These are phyloP conservation scores for Fusarium sp. DNA, from an alignment of 2,329 filamentous ascomycete species.

Conservation along the genomic window DNA sequence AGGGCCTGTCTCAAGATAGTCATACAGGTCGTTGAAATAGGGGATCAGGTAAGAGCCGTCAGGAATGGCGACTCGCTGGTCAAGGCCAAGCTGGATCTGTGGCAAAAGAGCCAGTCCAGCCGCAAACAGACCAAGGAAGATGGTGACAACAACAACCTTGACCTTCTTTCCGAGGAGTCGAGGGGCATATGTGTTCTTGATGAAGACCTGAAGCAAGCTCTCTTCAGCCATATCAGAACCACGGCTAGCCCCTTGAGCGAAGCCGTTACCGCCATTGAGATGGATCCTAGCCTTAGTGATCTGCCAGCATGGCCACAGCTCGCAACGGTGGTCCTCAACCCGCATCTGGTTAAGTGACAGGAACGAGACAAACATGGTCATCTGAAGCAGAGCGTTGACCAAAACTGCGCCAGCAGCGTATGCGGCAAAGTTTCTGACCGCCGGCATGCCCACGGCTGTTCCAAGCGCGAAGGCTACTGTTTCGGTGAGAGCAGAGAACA, in stretches of 20 bases:
- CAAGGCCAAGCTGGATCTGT: slow-evolving; percentile 85
- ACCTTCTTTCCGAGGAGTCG: slow-evolving; percentile 81
- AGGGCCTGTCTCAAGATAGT: slow-evolving; percentile 90
- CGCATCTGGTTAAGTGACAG: slow-evolving; percentile 91
- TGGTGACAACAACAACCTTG: slow-evolving; percentile 79
- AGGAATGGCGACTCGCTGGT: slow-evolving; percentile 94
- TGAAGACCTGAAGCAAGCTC: slow-evolving; percentile 84
- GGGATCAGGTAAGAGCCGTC: slow-evolving; percentile 94
- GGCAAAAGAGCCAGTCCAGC: slow-evolving; percentile 88
- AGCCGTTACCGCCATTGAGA: slow-evolving; percentile 68
- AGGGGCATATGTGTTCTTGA: slow-evolving; percentile 90
- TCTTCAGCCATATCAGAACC: slow-evolving; percentile 85
- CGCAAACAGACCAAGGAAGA: slow-evolving; percentile 90
- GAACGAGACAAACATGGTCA: slow-evolving; percentile 96
- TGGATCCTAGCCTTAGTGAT: slow-evolving; percentile 80
- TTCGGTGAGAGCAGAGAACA: slow-evolving; percentile 94
- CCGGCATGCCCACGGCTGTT: slow-evolving; percentile 96
- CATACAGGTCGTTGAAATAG: slow-evolving; percentile 96
- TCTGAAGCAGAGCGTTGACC: slow-evolving; percentile 95
- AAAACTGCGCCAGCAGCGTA: slow-evolving; percentile 97
- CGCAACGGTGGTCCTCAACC: slow-evolving; percentile 87
- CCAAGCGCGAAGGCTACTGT: slow-evolving; percentile 94
- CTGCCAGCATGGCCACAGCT: slow-evolving; percentile 91
- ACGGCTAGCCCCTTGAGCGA: slow-evolving; percentile 64
- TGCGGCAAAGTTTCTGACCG: slow-evolving; percentile 95